Evolutionary conservation across 2,329 filamentous ascomycete genomes (phyloP), one percentile per base, ranked within the genome.

Genomic region (Clonostachys sp.): DNA sequence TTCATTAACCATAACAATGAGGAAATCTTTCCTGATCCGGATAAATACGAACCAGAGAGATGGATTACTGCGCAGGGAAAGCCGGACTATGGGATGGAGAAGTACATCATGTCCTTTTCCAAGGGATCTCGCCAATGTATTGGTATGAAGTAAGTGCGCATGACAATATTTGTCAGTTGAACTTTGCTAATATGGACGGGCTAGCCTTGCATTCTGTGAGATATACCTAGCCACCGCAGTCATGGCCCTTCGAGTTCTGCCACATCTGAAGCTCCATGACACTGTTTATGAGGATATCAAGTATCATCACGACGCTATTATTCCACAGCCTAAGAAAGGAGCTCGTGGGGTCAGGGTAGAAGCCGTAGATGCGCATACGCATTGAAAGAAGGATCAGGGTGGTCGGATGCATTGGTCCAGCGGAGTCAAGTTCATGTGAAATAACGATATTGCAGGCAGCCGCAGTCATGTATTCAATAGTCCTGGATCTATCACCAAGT

Each of bases 81-180:
- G 45, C 42, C 39, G 3, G 13, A 44, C 14, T 56, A 58, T 36
- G 50, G 55, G 5, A 48, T 68, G 5, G 60, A 67, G 30, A 60
- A 56, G 41, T 60, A 61, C 34, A 54, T 72, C 38, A 53, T 71
- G 9, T 44, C 65, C 2, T 73, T 72, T 46, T 64, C 60, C 4
- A 70, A 61, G 51, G 69, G 66, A 9, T 57, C 57, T 9, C 53
- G 70, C 34, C 52, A 53, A 20, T 73, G 70, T 47, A 48, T 72
- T 4, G 68, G 70, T 33, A 47, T 46, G 48, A 47, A 50, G 48
- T 50, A 35, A 50, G 48, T 42, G 17, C 20, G 10, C 30, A 48
- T 17, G 12, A 20, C n/a, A 17, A 41, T 16, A 6, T 3, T 16
- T 20, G 20, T 33, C 12, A 10, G 18, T 6, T 35, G 9, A n/a